Evolutionary conservation across 441 rosid genomes (phyloP).

Genomic region (Gossypium gossypioides): DNA sequence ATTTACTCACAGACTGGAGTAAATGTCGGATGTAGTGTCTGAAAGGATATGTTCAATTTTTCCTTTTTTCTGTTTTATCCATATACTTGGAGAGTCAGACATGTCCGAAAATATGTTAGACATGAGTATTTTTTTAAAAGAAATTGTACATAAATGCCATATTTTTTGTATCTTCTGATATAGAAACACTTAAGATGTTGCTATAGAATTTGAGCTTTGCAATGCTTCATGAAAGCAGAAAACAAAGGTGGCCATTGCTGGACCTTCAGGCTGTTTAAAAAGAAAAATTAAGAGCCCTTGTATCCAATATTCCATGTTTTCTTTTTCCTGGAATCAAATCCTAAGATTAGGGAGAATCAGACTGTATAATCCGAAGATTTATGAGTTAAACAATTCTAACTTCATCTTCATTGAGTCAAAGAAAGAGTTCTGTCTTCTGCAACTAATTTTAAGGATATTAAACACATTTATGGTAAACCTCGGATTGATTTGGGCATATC

Average conservation of each 20-base stretch:
- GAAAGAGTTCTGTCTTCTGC: neutral
- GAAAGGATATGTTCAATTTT: too few species aligned
- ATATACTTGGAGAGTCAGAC: too few species aligned
- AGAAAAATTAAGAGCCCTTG: neutral
- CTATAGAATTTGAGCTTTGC: neutral
- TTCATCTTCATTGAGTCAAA: neutral
- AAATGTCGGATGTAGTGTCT: too few species aligned
- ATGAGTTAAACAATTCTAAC: neutral
- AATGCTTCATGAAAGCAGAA: neutral
- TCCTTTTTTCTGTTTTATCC: too few species aligned
- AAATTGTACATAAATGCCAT: neutral
- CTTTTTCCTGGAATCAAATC: neutral
- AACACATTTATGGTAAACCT: neutral
- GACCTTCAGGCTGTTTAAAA: neutral
- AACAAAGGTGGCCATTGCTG: neutral
- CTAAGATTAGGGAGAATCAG: too few species aligned
- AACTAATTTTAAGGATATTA: neutral
- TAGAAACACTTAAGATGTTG: neutral
- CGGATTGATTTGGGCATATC: neutral
- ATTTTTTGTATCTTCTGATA: neutral
- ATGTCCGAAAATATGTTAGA: too few species aligned
- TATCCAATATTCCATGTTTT: neutral
- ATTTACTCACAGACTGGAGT: too few species aligned
- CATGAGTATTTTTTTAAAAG: too few species aligned
- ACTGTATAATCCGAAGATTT: neutral